Evolutionary conservation across 2,329 filamentous ascomycete genomes (phyloP).

Genomic region (Septoria linicola): DNA sequence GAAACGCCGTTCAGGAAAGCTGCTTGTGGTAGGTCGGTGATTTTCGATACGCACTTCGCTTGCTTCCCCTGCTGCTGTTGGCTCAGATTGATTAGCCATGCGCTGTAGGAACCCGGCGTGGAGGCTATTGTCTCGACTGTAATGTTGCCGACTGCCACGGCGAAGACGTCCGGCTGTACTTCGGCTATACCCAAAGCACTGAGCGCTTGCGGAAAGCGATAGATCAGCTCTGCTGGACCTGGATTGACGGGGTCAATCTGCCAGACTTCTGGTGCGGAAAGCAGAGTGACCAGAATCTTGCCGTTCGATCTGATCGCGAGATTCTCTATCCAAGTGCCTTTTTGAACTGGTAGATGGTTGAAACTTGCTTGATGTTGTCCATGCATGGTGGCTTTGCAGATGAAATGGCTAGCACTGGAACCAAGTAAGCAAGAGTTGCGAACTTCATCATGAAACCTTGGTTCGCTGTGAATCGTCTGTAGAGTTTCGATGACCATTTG

Average conservation of each 20-base stretch:
- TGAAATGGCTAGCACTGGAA: too few relatives aligned
- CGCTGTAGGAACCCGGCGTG: conserved; percentile 15
- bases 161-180: conserved; percentile 19
- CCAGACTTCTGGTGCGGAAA: conserved; percentile 23
- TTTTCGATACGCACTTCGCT: conserved; percentile 2
- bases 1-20: conserved; percentile 21
- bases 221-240: conserved; percentile 17
- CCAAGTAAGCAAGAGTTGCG: too few relatives aligned
- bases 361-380: too few relatives aligned
- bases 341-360: conserved; percentile 29
- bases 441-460: too few relatives aligned
- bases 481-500: too few relatives aligned
- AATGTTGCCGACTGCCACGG: conserved; percentile 16
- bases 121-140: neutral
- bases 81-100: conserved; percentile 16
- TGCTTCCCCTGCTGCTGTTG: neutral
- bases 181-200: conserved; percentile 20
- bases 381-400: too few relatives aligned
- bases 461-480: too few relatives aligned
- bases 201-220: conserved; percentile 14
- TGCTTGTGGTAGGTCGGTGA: conserved; percentile 13
- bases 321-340: conserved; percentile 39
- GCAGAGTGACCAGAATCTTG: conserved; percentile 38
- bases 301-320: conserved; percentile 37
- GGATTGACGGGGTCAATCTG: conserved; percentile 18